These are phyloP conservation scores for Coemansia sp. DNA, from an alignment of 192 early-diverging fungal genomes.

Conservation along the genomic window DNA sequence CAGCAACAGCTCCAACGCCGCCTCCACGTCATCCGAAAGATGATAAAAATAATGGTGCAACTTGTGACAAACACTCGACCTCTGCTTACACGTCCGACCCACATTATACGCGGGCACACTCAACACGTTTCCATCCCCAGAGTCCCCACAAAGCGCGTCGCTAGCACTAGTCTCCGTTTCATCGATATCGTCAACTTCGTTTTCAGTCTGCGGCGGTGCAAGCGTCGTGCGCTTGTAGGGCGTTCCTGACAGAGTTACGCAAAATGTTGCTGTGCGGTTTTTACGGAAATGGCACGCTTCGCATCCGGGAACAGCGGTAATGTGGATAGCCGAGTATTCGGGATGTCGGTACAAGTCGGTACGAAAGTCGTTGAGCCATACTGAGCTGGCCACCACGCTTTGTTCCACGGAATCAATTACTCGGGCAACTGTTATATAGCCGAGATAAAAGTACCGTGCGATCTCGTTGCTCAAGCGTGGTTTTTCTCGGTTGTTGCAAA, in stretches of 20 bases:
- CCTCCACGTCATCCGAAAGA: constrained; percentile 23
- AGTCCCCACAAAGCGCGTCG: constrained; percentile 11
- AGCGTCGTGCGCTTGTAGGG: constrained; percentile 31
- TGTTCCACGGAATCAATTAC: constrained; percentile 47
- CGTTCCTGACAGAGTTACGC: constrained; percentile 25
- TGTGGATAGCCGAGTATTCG: constrained; percentile 8
- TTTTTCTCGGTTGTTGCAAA: constrained; percentile 28
- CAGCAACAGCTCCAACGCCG: constrained; percentile 8
- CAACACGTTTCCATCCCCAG: constrained; percentile 13
- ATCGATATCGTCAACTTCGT: neutral
- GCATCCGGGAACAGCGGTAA: constrained; percentile 31
- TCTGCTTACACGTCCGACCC: constrained; percentile 28
- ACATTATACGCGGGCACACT: constrained; percentile 25
- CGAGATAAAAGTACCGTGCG: constrained; percentile 43
- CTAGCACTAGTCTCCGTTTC: neutral
- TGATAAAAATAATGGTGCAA: constrained; percentile 48
- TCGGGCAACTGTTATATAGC: constrained; percentile 38
- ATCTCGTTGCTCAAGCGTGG: constrained; percentile 16
- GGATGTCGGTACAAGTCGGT: constrained; percentile 30
- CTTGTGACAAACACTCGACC: constrained; percentile 37
- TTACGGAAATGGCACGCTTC: constrained; percentile 45
- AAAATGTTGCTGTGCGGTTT: constrained; percentile 45
- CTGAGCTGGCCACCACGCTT: constrained; percentile 46
- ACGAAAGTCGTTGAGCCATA: constrained; percentile 37
- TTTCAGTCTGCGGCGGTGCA: constrained; percentile 20